Percentiles rank a stretch among this genome's conserved stretches.
Conservation (phyloP, 257 asterid genomes). For the Capsicum rhomboideum region DNA sequence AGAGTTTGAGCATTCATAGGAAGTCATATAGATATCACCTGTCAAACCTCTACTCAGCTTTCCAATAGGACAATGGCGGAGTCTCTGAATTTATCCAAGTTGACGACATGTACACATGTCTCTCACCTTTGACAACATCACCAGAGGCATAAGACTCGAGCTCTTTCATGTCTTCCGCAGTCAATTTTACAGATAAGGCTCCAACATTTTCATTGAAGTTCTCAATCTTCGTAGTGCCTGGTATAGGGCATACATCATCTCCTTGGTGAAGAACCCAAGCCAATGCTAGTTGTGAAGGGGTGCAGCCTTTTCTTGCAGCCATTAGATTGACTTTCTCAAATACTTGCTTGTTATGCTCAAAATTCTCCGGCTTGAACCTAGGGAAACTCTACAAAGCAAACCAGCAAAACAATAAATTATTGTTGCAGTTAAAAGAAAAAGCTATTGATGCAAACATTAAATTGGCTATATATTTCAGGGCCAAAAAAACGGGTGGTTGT, state of each 20-base stretch:
- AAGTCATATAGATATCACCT: background rate
- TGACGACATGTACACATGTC: slow-evolving; percentile 9
- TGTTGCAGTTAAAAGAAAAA: too few species aligned
- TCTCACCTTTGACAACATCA: slow-evolving; percentile 18
- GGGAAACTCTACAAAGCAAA: slow-evolving; percentile 7
- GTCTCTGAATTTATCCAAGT: slow-evolving; percentile 24
- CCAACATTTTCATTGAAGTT: slow-evolving; percentile 23
- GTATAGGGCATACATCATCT: slow-evolving; percentile 29
- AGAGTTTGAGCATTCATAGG: background rate
- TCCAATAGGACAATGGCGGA: slow-evolving; percentile 27
- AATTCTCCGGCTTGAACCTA: slow-evolving; percentile 18
- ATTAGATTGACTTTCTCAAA: slow-evolving; percentile 12
- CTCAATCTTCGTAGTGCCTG: slow-evolving; percentile 31
- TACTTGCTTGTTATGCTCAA: slow-evolving; percentile 18
- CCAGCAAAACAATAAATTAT: background rate
- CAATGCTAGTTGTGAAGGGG: slow-evolving; percentile 24
- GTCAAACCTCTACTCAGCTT: background rate
- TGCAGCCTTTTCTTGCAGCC: slow-evolving; percentile 26
- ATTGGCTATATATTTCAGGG: background rate
- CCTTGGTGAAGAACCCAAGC: slow-evolving; percentile 38
- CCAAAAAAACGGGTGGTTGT: background rate
- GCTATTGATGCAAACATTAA: background rate
- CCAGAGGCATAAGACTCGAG: slow-evolving; percentile 20
- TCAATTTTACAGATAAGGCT: slow-evolving; percentile 11
- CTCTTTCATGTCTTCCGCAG: slow-evolving; percentile 21